Base-by-base conservation (phyloP, 192 early-diverging fungal genomes). In the Martensiomyces pterosporus region DNA sequence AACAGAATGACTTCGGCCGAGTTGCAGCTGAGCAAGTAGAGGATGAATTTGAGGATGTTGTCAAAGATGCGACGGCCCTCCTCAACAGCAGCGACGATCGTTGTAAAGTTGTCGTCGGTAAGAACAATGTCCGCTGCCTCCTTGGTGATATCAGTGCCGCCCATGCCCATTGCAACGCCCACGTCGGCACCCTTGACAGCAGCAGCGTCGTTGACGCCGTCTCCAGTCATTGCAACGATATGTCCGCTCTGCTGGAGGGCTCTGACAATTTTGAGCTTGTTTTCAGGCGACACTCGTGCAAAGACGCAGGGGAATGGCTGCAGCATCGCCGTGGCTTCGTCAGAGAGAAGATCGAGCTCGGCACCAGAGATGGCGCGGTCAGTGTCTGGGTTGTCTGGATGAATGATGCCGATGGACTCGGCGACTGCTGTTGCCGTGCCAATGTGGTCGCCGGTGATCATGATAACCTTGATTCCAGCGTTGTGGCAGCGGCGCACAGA, bases 381-480 rank as follows among this genome's bases (percentile, higher is more conserved):
- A 46, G 63, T 75, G 46, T 67, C 55, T 7, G 60, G 47, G 12
- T 59, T 63, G 55, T 68, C 74, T 19, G 74, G 60, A 43, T 91
- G 78, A 21, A 94, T 67, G 36, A 98, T 98, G 21, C 91, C 90
- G 24, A 98, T 76, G 27, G 93, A 79, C 44, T 75, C 79, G 21
- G 94, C 94, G 57, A 98, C 97, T 4, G 96, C 92, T 15, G 85
- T 81, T 1, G 95, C 95, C 9, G 95, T 98, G 48, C 80, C 80
- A 33, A 92, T 79, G 55, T 98, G 95, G 61, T 98, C 94, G 39
- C 96, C 96, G 4, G 96, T 98, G 44, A 98, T 92, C 96, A 98
- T 98, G 18, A 93, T 80, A 3, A 98, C 96, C 37, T 83, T 83
- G 65, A 98, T 91, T 8, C 94, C 96, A 4, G 96, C 96, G n/a